Evolutionary conservation across 495 filamentous ascomycete species (phyloP), one percentile per base, ranked within the genome.

Genomic region (Podospora appendiculata): DNA sequence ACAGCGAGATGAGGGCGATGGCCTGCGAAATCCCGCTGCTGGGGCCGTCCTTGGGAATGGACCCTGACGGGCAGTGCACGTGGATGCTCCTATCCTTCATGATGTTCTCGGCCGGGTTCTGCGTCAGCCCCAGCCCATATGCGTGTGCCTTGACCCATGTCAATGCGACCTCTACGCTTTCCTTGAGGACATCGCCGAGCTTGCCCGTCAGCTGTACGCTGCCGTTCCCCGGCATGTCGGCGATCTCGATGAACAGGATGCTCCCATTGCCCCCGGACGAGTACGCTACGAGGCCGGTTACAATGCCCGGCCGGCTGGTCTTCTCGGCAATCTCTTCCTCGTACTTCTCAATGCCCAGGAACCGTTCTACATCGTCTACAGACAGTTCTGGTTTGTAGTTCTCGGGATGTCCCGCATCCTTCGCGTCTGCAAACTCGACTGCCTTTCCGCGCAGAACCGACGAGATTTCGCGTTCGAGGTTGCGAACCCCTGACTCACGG

Each of bases 231-330:
- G 93, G 93, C 92, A 97, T 96, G 64, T 95, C 90, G 33, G 91
- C 89, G 32, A 96, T 87, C 70, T 99, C 93, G 62, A 99, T 97
- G 75, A 99, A 99, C 46, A 99, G 74, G 62, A 99, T 99, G 62
- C 88, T 90, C 42, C 93, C 93, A 68, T 95, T 90, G 41, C 89
- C 90, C 45, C 94, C 93, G 17, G 84, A 88, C 55, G 83, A 88
- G 73, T 95, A 97, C n/a, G 94, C 94, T 16, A 97, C 93, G 14
- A 99, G 84, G 41, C 94, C 93, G 6, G 94, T 99, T 47, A 99
- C 93, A 48, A 99, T 88, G 53, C 93, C 93, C 16, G 94, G 91
- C 43, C 89, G 88, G 54, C 83, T 82, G 10, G 80, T 83, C 61
- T 88, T 88, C 70, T 95, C 92, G 16, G 93, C 86, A 59, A 99